These are phyloP conservation scores for Geranium brycei DNA, from an alignment of 345 rosid genomes.

Conservation along the genomic window DNA sequence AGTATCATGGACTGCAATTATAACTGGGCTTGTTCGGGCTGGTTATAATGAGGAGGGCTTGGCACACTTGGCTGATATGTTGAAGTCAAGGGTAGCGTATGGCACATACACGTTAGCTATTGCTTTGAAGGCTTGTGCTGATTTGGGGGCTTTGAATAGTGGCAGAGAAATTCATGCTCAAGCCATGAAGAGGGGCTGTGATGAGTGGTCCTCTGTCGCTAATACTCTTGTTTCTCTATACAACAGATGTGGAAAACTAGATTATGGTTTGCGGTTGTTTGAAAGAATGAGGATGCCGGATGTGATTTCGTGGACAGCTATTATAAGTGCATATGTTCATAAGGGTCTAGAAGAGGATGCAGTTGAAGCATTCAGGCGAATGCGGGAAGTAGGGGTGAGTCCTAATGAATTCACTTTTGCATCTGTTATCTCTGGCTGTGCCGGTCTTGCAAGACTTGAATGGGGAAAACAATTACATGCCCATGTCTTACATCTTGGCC, in stretches of 20 bases:
- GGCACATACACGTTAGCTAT: conserved; percentile 51
- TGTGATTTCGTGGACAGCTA: conserved; percentile 78
- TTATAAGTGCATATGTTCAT: conserved; percentile 45
- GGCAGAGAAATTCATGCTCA: conserved; percentile 76
- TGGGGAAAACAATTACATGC: conserved; percentile 84
- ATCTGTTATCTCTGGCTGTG: conserved; percentile 49
- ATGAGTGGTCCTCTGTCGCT: conserved; percentile 39
- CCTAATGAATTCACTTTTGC: conserved; percentile 72
- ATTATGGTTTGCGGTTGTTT: conserved; percentile 41
- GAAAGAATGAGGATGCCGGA: conserved; percentile 44
- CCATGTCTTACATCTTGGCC: conserved; percentile 39
- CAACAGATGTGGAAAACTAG: conserved; percentile 62
- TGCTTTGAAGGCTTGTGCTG: conserved; percentile 73
- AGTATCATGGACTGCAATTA: conserved; percentile 74
- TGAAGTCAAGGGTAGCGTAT: conserved; percentile 28
- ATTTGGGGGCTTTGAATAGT: conserved; percentile 33
- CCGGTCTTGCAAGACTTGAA: conserved; percentile 42
- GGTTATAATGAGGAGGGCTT: conserved; percentile 45
- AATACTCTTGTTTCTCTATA: conserved; percentile 66
- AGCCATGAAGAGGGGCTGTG: conserved; percentile 42
- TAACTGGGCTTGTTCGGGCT: conserved; percentile 59
- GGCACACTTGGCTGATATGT: conserved; percentile 54
- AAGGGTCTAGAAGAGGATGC: conserved; percentile 50
- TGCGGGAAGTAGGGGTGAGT: conserved; percentile 39
- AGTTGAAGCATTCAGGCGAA: conserved; percentile 35